phyloP scores from a whole-genome alignment of 495 filamentous ascomycete genomes.

The Aspergillus cavernicola region DNA sequence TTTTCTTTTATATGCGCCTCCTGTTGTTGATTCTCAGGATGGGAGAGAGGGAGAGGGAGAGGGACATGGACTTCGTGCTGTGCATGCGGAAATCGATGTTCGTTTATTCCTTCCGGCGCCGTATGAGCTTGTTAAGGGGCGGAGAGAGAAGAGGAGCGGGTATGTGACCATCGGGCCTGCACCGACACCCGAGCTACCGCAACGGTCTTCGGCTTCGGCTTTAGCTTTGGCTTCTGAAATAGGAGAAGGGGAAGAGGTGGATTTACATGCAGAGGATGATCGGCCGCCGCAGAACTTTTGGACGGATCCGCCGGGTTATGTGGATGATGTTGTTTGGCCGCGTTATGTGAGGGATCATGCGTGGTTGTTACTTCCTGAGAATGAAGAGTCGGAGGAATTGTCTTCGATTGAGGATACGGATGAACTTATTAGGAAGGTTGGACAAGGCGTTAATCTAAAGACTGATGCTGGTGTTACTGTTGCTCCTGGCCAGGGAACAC shows the following conservation, averaged over 20 bases:
- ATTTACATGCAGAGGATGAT: constrained; percentile 38
- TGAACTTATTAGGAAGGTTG: constrained; percentile 31
- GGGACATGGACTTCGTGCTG: constrained; percentile 17
- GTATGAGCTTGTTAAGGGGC: constrained; percentile 54
- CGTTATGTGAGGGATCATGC: constrained; percentile 77
- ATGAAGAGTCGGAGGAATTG: constrained; percentile 47
- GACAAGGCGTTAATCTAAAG: constrained; percentile 31
- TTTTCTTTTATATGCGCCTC: constrained; percentile 70
- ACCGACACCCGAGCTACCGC: constrained; percentile 18
- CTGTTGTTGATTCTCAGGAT: constrained; percentile 13
- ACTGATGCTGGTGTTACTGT: constrained; percentile 36
- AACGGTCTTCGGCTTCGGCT: neutral
- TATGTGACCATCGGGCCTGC: constrained; percentile 75
- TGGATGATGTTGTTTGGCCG: constrained; percentile 93
- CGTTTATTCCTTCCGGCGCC: constrained; percentile 69
- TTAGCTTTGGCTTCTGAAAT: neutral
- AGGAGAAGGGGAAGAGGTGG: constrained; percentile 16
- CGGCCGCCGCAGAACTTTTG: constrained; percentile 72
- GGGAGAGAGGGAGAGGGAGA: constrained; percentile 1
- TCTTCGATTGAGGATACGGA: constrained; percentile 9
- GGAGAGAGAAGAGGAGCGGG: constrained; percentile 69
- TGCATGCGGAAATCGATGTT: constrained; percentile 62
- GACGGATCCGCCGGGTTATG: constrained; percentile 89
- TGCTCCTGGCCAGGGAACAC: constrained; percentile 33
- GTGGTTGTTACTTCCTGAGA: constrained; percentile 65